Base-by-base conservation (phyloP, 148 eudicot genomes). In the Silene conica region DNA sequence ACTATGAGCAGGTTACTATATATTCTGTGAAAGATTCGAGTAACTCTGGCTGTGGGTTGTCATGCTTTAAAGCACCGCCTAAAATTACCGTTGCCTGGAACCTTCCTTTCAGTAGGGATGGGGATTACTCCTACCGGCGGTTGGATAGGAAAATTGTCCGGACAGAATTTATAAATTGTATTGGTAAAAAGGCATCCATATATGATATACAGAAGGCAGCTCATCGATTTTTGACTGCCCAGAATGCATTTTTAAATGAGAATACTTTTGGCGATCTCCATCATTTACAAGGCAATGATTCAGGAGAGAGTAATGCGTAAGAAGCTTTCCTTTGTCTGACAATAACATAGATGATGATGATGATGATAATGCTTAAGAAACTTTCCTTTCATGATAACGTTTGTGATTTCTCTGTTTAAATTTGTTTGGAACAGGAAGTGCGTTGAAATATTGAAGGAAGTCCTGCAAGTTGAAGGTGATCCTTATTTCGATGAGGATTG, bases 141-240 rank as follows among this genome's bases (percentile, higher is more conserved):
- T 34, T 34, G 5, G 20, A n/a, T n/a, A 16, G 60, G 60, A 56
- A 18, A 56, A 15, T 1, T 18, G 60, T 56, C 3, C 18, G 21
- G 21, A 1, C 19, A 21, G 21, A 18, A 56, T 56, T 56, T 19
- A 4, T 63, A 26, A 6, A 71, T 2, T 4, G 0, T 6, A 26
- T 1, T 2, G 63, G 19, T 55, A n/a, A 56, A 60, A 38, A 63
- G 38, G 67, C 26, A 8, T 63, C 62, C 12, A 28, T 48, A 21
- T 66, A 63, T 63, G 76, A 15, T 22, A 18, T 74, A 9, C 60
- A 63, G 12, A 28, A 54, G 69, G 70, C 46, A 3, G 15, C 13
- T 48, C 6, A 18, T 0, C n/a, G 1, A 9, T 63, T 74, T 21
- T 2, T 54, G 2, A 10, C 0, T 21, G 54, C 70, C 21, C 34